A percentile compares a stretch with the other conserved stretches of the same genome.
Evolutionary conservation across 73 alveolate species (phyloP).

Genomic region (Stentor coeruleus): DNA sequence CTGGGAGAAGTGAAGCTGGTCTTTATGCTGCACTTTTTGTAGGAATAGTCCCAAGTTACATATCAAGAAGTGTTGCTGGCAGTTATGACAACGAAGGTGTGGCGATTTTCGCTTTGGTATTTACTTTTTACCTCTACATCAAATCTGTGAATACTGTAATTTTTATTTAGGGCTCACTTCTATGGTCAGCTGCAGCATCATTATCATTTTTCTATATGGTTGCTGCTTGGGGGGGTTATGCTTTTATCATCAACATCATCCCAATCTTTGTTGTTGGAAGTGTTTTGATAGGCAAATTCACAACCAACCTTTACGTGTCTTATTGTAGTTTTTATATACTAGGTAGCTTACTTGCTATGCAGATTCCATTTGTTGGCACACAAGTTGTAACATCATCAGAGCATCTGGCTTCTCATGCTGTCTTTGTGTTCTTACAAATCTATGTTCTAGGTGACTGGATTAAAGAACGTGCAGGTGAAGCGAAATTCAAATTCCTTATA

Average conservation of each 20-base stretch:
- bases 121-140: constrained; percentile 77
- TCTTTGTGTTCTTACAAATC: constrained; percentile 29
- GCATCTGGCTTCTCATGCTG: constrained; percentile 89
- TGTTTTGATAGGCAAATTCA: constrained; percentile 83
- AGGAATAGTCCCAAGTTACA: constrained; percentile 96
- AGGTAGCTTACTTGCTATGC: constrained; percentile 80
- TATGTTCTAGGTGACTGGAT: constrained; percentile 12
- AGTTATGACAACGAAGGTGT: constrained; percentile 96
- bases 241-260: constrained; percentile 84
- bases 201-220: constrained; percentile 76
- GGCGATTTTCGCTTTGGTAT: constrained; percentile 80
- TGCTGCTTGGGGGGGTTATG: constrained; percentile 96
- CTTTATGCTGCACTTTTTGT: constrained; percentile 94
- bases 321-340: constrained; percentile 77
- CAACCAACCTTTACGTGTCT: constrained; percentile 80
- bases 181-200: constrained; percentile 66
- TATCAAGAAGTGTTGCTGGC: constrained; percentile 98
- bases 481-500: not conserved
- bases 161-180: constrained; percentile 23
- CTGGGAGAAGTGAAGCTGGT: constrained; percentile 97
- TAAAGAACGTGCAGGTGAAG: constrained; percentile 2
- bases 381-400: constrained; percentile 72
- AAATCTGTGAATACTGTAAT: constrained; percentile 72
- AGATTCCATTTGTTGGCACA: constrained; percentile 80
- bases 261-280: constrained; percentile 82